A percentile compares a stretch with the other conserved stretches of the same genome.
These are phyloP conservation scores for Pelargonium nanum DNA, from an alignment of 345 rosid genomes.

Conservation along the genomic window DNA sequence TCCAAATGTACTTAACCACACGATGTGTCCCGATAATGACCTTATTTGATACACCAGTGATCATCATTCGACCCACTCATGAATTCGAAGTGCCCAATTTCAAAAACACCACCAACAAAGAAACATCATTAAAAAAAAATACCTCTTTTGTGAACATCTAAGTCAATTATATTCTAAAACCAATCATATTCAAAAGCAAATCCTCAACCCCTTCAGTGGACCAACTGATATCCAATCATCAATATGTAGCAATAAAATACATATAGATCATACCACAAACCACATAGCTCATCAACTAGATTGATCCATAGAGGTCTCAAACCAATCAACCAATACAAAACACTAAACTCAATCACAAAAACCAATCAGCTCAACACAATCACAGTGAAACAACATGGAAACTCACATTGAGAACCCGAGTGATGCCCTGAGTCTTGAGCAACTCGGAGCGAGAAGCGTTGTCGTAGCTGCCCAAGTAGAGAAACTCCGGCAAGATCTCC, in stretches of 20 bases:
- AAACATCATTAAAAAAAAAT: too few species aligned
- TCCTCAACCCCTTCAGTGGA: not conserved
- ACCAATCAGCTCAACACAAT: not conserved
- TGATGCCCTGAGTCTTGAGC: conserved; percentile 77
- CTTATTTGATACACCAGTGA: too few species aligned
- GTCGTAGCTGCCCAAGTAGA: conserved; percentile 87
- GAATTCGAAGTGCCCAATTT: too few species aligned
- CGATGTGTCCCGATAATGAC: too few species aligned
- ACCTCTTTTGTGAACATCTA: too few species aligned
- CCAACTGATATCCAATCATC: not conserved
- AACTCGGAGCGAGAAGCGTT: conserved; percentile 97
- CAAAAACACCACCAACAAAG: too few species aligned
- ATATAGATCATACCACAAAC: too few species aligned
- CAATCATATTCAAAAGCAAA: not conserved
- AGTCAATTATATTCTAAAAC: not conserved
- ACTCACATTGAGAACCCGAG: conserved; percentile 82
- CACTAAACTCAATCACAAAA: too few species aligned
- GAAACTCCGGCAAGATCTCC: conserved; percentile 85
- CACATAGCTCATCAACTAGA: not conserved
- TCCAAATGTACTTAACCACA: not conserved
- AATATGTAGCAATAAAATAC: not conserved
- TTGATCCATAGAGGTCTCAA: too few species aligned
- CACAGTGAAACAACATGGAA: not conserved
- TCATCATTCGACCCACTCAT: too few species aligned
- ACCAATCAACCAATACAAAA: too few species aligned